Evolutionary conservation across 192 early-diverging fungal species (phyloP).

Genomic region (Entomortierella beljakovae): DNA sequence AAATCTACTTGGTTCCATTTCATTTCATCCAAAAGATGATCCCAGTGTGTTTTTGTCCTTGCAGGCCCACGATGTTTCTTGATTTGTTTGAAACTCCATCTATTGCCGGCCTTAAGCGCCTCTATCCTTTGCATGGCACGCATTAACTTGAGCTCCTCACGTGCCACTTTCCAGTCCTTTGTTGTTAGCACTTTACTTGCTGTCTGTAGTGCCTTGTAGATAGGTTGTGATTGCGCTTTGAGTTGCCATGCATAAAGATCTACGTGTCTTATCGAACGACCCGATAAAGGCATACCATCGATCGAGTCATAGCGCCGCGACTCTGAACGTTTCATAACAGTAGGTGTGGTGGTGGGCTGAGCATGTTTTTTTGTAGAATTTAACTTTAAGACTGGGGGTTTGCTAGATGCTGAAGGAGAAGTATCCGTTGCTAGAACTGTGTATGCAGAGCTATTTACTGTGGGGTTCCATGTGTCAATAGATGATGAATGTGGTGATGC

Average conservation of each 20-base stretch:
- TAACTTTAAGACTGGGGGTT: constrained; percentile 11
- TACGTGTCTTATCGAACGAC: constrained; percentile 19
- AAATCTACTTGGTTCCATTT: constrained; percentile 87
- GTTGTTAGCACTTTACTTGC: constrained; percentile 77
- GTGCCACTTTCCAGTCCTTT: constrained; percentile 84
- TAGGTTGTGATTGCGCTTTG: constrained; percentile 65
- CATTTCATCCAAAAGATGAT: constrained; percentile 84
- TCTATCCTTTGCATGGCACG: constrained; percentile 77
- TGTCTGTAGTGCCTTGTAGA: constrained; percentile 68
- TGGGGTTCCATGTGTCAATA: constrained; percentile 1
- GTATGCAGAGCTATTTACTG: not conserved
- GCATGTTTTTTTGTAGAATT: constrained; percentile 38
- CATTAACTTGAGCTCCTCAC: constrained; percentile 78
- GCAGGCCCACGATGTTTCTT: constrained; percentile 69
- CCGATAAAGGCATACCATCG: constrained; percentile 19
- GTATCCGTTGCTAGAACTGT: not conserved
- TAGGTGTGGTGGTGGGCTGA: constrained; percentile 39
- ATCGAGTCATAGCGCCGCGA: constrained; percentile 29
- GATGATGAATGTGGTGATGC: constrained; percentile 9
- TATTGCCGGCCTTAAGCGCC: constrained; percentile 70
- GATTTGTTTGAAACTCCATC: constrained; percentile 83
- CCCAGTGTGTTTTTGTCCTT: constrained; percentile 76
- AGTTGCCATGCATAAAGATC: constrained; percentile 51
- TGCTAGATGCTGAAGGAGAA: not conserved
- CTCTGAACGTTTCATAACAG: constrained; percentile 41